Base-by-base conservation (phyloP, 441 rosid species). In the Brassica balearica region DNA sequence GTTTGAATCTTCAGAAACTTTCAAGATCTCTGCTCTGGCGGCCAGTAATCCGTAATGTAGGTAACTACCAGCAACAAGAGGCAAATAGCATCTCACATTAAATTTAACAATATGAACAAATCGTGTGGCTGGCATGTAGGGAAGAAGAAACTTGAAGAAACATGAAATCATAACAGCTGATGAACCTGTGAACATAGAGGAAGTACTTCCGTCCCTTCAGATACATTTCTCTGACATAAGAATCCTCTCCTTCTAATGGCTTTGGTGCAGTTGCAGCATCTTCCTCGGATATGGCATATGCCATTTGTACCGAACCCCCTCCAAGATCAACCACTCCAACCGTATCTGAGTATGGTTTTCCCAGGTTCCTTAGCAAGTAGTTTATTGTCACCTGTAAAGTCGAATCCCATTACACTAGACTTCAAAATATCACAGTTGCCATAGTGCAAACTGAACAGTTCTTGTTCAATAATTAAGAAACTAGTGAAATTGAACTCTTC, bases 261-360 rank as follows among this genome's bases (percentile, higher is more conserved):
- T 77, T 87, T 32, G 97, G 98, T 63, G 97, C 92, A 76, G 74
- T 90, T 65, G 87, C 89, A 77, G 96, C 98, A 79, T 89, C 98
- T 15, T 69, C 80, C 81, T 92, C 85, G 0, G 99, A 88, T 79
- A 94, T 92, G 69, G 98, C 98, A 85, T 92, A 96, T 29, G 99
- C 98, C 99, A 96, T 96, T 84, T 96, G 99, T 78, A 96, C 98
- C 71, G 99, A 96, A 22, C 99, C 99, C 69, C 99, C 99, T 60
- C 98, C 99, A 77, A 96, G 98, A 86, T 96, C 98, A 81, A 94
- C 97, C 63, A 96, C 97, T 80, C 99, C 99, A 83, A 96, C 97
- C 17, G 98, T 92, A 25, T 89, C 80, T 14, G 89, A 78, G 84
- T 91, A 92, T 46, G 87, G 80, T 82, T 82, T 88, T 67, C 99